phyloP scores from a whole-genome alignment of 176 grass and related monocot genomes.

The Hsuehochloa calcarea region DNA sequence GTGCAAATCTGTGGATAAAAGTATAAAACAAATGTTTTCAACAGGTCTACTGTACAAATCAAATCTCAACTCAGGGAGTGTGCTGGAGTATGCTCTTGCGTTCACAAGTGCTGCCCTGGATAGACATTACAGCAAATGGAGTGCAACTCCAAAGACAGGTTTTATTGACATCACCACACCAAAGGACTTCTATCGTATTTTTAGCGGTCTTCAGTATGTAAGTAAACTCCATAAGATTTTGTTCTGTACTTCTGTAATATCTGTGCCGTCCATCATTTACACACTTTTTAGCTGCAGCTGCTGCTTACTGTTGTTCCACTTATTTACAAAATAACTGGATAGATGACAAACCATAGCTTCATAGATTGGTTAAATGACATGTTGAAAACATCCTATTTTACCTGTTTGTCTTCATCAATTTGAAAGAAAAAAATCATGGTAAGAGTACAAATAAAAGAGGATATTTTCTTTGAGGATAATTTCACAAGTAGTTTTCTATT shows the following conservation, averaged over 20 bases:
- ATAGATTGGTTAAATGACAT: background rate
- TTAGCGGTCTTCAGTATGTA: constrained; percentile 99
- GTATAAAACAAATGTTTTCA: background rate
- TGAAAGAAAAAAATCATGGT: background rate
- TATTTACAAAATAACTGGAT: background rate
- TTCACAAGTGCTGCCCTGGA: constrained; percentile 95
- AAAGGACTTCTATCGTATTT: constrained; percentile 95
- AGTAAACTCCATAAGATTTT: background rate
- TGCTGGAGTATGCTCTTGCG: constrained; percentile 96
- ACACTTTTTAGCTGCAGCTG: background rate
- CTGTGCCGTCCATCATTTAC: background rate
- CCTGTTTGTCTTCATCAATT: background rate
- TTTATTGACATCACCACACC: constrained; percentile 98
- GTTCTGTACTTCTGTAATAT: constrained; percentile 4
- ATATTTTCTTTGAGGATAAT: background rate
- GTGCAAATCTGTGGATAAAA: background rate
- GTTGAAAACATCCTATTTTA: background rate
- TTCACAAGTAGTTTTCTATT: background rate
- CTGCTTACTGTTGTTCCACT: constrained; percentile 6
- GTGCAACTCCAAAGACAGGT: constrained; percentile 92
- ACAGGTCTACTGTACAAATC: constrained; percentile 89
- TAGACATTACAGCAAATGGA: constrained; percentile 99
- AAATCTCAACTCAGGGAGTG: constrained; percentile 78
- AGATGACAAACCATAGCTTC: background rate
- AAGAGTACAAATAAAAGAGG: background rate